These are phyloP conservation scores for Lasiodiplodia citricola DNA, from an alignment of 2,329 filamentous ascomycete species.

Conservation along the genomic window DNA sequence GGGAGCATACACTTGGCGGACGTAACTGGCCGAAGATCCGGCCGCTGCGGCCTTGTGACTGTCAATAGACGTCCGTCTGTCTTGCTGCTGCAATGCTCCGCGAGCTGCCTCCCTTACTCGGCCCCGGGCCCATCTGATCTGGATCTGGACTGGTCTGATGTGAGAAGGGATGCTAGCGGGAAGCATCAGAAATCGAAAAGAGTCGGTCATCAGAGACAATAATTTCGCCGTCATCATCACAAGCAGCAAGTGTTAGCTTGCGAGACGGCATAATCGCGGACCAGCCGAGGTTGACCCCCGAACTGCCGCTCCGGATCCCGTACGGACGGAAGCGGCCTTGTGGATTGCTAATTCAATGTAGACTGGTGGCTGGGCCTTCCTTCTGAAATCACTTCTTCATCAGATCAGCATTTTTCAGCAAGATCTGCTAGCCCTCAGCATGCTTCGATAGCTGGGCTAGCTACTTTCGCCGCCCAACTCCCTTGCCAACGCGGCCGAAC, in stretches of 20 bases:
- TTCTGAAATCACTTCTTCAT: not conserved
- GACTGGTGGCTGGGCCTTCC: not conserved
- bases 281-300: not conserved
- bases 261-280: not conserved
- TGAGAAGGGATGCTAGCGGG: constrained; percentile 16
- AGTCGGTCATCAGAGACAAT: constrained; percentile 18
- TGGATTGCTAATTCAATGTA: not conserved
- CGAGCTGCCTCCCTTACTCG: constrained; percentile 11
- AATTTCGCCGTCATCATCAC: constrained; percentile 1
- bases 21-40: not conserved
- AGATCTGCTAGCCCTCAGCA: constrained; percentile 12
- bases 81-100: not conserved
- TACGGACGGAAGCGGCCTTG: not conserved
- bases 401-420: constrained; percentile 6
- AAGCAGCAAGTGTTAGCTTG: not conserved
- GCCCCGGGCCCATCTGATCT: constrained; percentile 10
- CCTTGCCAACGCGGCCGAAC: constrained; percentile 17
- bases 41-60: constrained; percentile 1
- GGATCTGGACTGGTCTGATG: constrained; percentile 14
- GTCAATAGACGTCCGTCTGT: not conserved
- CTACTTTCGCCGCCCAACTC: constrained; percentile 5
- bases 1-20: not conserved
- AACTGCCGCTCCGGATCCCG: not conserved
- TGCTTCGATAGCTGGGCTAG: constrained; percentile 3
- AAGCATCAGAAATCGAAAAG: constrained; percentile 14